Percentiles rank a stretch among this genome's conserved stretches.
These are phyloP conservation scores for Diaporthe citriasiana DNA, from an alignment of 2,329 filamentous ascomycete genomes.

Conservation along the genomic window DNA sequence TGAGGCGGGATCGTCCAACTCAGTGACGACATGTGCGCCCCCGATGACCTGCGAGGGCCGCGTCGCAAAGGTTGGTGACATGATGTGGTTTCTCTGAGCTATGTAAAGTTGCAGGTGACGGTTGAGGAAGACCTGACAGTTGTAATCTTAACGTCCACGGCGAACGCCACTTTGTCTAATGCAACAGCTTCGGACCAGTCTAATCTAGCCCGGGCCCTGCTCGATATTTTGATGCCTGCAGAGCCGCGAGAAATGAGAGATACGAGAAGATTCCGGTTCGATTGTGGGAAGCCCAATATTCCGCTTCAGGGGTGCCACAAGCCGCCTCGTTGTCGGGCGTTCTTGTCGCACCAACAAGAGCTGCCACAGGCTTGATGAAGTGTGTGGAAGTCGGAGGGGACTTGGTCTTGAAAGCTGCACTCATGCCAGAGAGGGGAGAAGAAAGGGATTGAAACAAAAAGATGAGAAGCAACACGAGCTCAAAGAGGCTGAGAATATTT, in stretches of 20 bases:
- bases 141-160: background rate
- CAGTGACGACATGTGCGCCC: conserved; percentile 3
- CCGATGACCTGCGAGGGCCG: conserved; percentile 17
- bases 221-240: background rate
- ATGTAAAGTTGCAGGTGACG: background rate
- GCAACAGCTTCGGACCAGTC: background rate
- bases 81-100: background rate
- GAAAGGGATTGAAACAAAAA: background rate
- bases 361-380: background rate
- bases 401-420: background rate
- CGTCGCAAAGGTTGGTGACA: conserved; percentile 27
- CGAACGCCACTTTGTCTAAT: background rate
- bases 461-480: background rate
- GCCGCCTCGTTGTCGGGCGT: conserved; percentile 6
- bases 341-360: background rate
- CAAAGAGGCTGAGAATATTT: background rate
- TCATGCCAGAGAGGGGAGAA: background rate
- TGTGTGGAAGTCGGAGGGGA: background rate
- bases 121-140: background rate
- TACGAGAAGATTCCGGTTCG: background rate
- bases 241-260: background rate
- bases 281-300: background rate
- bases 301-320: background rate
- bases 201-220: too few species aligned
- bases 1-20: conserved; percentile 30